Evolutionary conservation across 805 yeast species (phyloP), one percentile per base, ranked within the genome.

Genomic region (Kuraishia ogatae): DNA sequence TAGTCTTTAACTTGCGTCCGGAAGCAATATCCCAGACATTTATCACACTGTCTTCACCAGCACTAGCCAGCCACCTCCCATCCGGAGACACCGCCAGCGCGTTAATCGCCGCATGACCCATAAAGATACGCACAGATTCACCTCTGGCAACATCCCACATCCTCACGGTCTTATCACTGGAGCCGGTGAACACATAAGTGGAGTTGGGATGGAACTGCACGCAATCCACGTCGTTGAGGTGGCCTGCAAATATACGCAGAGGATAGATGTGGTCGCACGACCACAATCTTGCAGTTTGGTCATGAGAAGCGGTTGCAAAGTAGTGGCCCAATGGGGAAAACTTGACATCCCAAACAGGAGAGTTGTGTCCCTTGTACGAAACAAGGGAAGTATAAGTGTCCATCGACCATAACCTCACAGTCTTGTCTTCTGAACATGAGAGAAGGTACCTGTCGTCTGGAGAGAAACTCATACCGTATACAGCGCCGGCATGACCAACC

Each of bases 101-200:
- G 59, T 89, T 87, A 22, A 94, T 81, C 1, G 97, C 87, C n/a
- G 92, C 91, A 64, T 92, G 97, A 1, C 97, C 97, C 69, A 90
- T 82, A 68, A 94, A 93, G 10, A 94, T 84, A 59, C 99, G 80
- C 28, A 92, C 97, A 48, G 96, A 84, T 60, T 83, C 85, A 47
- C 99, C 99, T 48, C 84, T 80, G 43, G 84, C 81, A 24, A 94
- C 84, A 69, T 94, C 99, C 99, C 99, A 94, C 97, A 94, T 92
- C 59, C 99, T 79, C 65, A 96, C 87, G 0, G 98, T 90, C 71
- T 91, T 90, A 71, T 94, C 99, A 59, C 92, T 82, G 5, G 97
- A 89, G 6, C 99, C 99, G 0, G 99, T 93, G 65, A 94, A 85
- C 6, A 94, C 84, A 67, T 94, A 94, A 52, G 92, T 87, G 8